These are phyloP conservation scores for Sodiomyces alkalinus DNA, from an alignment of 2,329 filamentous ascomycete species.

Conservation along the genomic window DNA sequence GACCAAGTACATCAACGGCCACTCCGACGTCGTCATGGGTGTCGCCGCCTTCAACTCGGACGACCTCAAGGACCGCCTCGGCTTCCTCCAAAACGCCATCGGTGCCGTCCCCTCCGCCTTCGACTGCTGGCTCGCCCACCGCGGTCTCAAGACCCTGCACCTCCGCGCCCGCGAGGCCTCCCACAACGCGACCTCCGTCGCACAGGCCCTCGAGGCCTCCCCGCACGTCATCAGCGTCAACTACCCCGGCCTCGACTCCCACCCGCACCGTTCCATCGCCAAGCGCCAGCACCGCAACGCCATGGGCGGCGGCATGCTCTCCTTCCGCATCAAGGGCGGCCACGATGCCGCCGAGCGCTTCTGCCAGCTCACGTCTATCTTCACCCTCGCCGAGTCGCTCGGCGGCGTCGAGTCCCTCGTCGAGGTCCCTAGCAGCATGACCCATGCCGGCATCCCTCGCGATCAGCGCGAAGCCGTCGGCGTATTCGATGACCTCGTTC, in stretches of 20 bases:
- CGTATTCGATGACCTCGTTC: conserved; percentile 86
- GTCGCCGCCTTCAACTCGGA: conserved; percentile 89
- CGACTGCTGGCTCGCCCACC: conserved; percentile 95
- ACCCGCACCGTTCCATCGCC: conserved; percentile 74
- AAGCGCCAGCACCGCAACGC: conserved; percentile 84
- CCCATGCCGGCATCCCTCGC: conserved; percentile 84
- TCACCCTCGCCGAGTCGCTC: conserved; percentile 83
- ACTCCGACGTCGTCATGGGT: conserved; percentile 95
- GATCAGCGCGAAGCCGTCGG: conserved; percentile 85
- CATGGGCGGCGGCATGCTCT: conserved; percentile 93
- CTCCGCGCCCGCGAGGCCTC: conserved; percentile 77
- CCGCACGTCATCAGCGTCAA: conserved; percentile 80
- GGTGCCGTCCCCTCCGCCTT: conserved; percentile 90
- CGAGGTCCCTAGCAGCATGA: conserved; percentile 92
- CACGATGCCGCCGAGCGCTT: conserved; percentile 77
- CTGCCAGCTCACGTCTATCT: conserved; percentile 78
- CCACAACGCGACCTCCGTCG: conserved; percentile 66
- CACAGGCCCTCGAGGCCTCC: conserved; percentile 61
- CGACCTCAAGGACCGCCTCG: conserved; percentile 57
- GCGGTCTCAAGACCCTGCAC: conserved; percentile 92
- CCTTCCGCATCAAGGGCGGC: conserved; percentile 84
- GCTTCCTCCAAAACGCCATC: conserved; percentile 94
- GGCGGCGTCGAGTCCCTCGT: conserved; percentile 86
- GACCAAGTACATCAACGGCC: conserved; percentile 98
- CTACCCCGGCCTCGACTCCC: conserved; percentile 82